phyloP scores from a whole-genome alignment of 495 filamentous ascomycete species.

The Durotheca rogersii region DNA sequence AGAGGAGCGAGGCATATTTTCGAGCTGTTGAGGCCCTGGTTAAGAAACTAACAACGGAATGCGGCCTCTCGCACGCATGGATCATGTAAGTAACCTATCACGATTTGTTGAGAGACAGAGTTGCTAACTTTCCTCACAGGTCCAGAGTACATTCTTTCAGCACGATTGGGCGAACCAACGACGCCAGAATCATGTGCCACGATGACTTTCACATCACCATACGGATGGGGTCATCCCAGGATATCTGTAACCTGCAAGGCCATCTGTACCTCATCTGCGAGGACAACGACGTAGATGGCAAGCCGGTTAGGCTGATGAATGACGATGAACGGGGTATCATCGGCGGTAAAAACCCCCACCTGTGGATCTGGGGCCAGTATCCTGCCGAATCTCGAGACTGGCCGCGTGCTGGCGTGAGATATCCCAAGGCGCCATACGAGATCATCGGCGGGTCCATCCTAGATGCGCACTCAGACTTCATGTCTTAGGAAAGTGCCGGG shows the following conservation, averaged over 20 bases:
- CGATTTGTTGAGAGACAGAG: not conserved
- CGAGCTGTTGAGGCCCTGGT: not conserved
- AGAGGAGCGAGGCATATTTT: not conserved
- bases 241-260: slow-evolving; percentile 11
- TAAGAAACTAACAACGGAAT: not conserved
- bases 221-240: slow-evolving; percentile 4
- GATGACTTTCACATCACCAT: slow-evolving; percentile 20
- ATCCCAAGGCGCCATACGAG: slow-evolving; percentile 3
- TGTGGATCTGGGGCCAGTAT: slow-evolving; percentile 18
- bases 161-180: not conserved
- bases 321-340: slow-evolving; percentile 8
- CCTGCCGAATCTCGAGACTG: slow-evolving; percentile 3
- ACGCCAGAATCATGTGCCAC: not conserved
- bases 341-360: slow-evolving; percentile 11
- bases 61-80: slow-evolving; percentile 6
- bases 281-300: not conserved
- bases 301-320: slow-evolving; percentile 1
- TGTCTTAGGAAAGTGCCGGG: too few relatives aligned
- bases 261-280: slow-evolving; percentile 12
- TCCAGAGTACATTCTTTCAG: not conserved
- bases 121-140: slow-evolving; percentile 1
- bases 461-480: too few relatives aligned
- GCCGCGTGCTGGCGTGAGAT: not conserved
- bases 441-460: slow-evolving; percentile 7
- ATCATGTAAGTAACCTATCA: slow-evolving; percentile 5